phyloP scores from a whole-genome alignment of 140 eudicot species.

The Cichorium intybus region DNA sequence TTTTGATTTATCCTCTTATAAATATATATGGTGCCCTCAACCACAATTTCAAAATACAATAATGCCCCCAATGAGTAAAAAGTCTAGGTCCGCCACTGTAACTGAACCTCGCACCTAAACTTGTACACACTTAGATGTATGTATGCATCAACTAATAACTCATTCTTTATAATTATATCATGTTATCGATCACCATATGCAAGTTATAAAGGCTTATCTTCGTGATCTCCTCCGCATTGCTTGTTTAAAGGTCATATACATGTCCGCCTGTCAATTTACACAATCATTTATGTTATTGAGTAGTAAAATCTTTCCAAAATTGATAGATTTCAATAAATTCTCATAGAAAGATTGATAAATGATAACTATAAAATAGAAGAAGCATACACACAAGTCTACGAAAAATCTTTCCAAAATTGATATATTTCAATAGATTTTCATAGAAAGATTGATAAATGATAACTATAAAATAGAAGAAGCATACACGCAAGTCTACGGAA shows the following conservation, averaged over 20 bases:
- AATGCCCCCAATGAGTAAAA: no score
- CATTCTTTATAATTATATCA: neutral
- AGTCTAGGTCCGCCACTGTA: no score
- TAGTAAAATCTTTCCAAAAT: neutral
- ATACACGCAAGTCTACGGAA: neutral
- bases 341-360: neutral
- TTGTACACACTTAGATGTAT: neutral
- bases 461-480: neutral
- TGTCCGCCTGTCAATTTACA: conserved; percentile 33
- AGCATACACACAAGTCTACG: neutral
- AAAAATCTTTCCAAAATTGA: neutral
- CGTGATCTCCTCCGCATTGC: conserved; percentile 56
- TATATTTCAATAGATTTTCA: neutral
- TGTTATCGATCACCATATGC: neutral
- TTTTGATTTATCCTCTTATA: no score
- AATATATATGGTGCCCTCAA: no score
- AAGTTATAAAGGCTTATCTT: conserved; percentile 18
- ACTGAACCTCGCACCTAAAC: neutral
- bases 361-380: neutral
- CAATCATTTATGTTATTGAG: neutral
- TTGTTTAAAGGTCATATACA: conserved; percentile 48
- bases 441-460: neutral
- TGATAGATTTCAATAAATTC: neutral
- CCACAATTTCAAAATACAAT: no score
- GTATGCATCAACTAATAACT: neutral